Percentiles rank a stretch among this genome's conserved stretches.
phyloP scores from a whole-genome alignment of 345 rosid species.

The Brassica incana region DNA sequence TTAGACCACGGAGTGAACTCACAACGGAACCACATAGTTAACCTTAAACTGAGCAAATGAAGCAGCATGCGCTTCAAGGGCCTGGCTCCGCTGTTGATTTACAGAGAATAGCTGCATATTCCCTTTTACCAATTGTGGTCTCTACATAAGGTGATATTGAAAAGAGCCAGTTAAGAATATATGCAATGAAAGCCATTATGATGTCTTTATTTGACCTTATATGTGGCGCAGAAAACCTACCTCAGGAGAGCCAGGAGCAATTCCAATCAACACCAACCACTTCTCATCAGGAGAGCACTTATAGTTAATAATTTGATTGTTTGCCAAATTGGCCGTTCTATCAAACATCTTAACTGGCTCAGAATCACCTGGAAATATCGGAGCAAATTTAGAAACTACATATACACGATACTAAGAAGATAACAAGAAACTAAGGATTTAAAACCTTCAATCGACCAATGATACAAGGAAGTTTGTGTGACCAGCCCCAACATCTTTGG shows the following conservation, averaged over 20 bases:
- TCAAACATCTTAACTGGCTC: conserved; percentile 98
- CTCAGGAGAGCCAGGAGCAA: conserved; percentile 98
- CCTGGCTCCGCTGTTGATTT: conserved; percentile 99
- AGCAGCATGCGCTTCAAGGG: conserved; percentile 99
- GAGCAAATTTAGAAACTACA: conserved; percentile 29
- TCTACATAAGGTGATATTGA: conserved; percentile 46
- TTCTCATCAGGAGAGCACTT: conserved; percentile 93
- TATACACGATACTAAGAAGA: conserved; percentile 15
- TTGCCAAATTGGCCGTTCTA: conserved; percentile 89
- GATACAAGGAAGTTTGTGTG: conserved; percentile 88
- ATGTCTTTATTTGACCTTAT: conserved; percentile 10
- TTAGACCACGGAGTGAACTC: conserved; percentile 12
- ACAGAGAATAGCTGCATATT: conserved; percentile 95
- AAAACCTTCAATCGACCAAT: conserved; percentile 98
- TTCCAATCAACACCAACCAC: conserved; percentile 98
- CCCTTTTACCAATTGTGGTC: conserved; percentile 93
- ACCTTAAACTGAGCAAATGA: conserved; percentile 94
- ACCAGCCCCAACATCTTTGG: conserved; percentile 94
- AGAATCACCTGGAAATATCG: conserved; percentile 68
- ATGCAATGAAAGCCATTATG: background rate
- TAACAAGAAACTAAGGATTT: conserved; percentile 14
- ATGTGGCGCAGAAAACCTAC: conserved; percentile 42
- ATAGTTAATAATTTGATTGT: conserved; percentile 96
- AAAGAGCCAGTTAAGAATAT: conserved; percentile 26
- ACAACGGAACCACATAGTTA: conserved; percentile 6